Conservation (phyloP, 2,329 filamentous ascomycete genomes). For the Drechmeria coniospora region DNA sequence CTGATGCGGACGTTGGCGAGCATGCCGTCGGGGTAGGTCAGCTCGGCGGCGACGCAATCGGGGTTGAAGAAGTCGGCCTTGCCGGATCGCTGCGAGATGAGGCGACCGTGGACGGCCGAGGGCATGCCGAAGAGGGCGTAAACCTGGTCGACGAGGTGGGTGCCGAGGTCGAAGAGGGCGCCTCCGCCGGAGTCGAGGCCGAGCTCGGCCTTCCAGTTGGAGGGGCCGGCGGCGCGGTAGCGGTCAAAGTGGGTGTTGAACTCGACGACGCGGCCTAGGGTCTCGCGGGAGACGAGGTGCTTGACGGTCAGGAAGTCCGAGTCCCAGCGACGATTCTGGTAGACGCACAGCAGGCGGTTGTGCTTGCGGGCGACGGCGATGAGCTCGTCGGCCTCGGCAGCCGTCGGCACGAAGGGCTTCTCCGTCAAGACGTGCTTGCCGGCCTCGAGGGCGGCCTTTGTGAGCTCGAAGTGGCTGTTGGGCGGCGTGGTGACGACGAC, state of each 20-base stretch:
- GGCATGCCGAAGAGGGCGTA: slow-evolving; percentile 58
- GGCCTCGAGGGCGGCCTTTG: slow-evolving; percentile 47
- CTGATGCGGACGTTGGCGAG: slow-evolving; percentile 55
- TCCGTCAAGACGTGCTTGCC: slow-evolving; percentile 70
- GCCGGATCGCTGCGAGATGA: slow-evolving; percentile 48
- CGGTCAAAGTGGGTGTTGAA: slow-evolving; percentile 73
- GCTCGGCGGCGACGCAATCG: slow-evolving; percentile 45
- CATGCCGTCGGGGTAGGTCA: slow-evolving; percentile 49
- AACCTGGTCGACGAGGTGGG: slow-evolving; percentile 62
- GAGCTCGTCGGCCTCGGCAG: slow-evolving; percentile 50
- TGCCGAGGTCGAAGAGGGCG: slow-evolving; percentile 58
- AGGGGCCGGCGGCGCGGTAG: slow-evolving; percentile 43
- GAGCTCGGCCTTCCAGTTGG: slow-evolving; percentile 51
- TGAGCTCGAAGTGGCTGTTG: slow-evolving; percentile 51
- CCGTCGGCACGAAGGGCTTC: slow-evolving; percentile 67
- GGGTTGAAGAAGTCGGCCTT: slow-evolving; percentile 30
- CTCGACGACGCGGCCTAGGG: slow-evolving; percentile 58
- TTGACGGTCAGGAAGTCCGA: slow-evolving; percentile 57
- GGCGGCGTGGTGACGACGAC: slow-evolving; percentile 60
- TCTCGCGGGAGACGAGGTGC: slow-evolving; percentile 41
- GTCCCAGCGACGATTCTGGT: slow-evolving; percentile 67
- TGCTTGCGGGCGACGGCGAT: slow-evolving; percentile 35
- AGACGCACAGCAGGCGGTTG: slow-evolving; percentile 45
- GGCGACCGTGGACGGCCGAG: slow-evolving; percentile 47
- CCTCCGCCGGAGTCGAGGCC: slow-evolving; percentile 47